Conservation (phyloP, 331 rosid species). For the Malus hybrid region DNA sequence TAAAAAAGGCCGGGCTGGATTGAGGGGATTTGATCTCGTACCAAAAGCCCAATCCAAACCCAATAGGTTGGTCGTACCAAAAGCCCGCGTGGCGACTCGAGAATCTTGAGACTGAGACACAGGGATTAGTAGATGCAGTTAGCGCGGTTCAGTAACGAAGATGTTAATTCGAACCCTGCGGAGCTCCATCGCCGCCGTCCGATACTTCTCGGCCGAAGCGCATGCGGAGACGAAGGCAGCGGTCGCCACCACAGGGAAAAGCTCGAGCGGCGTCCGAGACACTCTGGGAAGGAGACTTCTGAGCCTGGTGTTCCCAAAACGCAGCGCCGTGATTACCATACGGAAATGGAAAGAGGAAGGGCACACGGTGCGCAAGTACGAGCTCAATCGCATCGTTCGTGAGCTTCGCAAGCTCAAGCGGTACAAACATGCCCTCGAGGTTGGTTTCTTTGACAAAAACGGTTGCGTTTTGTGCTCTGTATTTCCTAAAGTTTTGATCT, state of each 20-base stretch:
- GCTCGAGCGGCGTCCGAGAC: neutral
- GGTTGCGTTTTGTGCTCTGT: neutral
- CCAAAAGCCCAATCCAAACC: neutral
- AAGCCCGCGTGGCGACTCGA: neutral
- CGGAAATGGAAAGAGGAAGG: slow-evolving; percentile 82
- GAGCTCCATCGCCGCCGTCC: neutral
- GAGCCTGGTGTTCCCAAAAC: slow-evolving; percentile 58
- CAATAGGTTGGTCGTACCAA: neutral
- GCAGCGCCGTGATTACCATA: slow-evolving; percentile 65
- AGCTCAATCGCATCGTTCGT: slow-evolving; percentile 77
- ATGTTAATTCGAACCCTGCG: neutral
- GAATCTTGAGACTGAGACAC: neutral
- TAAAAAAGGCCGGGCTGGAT: too few species aligned
- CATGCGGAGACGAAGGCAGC: neutral
- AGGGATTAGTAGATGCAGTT: neutral
- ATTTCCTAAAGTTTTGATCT: neutral
- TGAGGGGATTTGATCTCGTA: too few species aligned
- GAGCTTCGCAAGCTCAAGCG: slow-evolving; percentile 77
- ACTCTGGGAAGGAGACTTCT: neutral
- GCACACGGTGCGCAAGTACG: slow-evolving; percentile 50
- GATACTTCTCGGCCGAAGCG: neutral
- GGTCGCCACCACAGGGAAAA: neutral
- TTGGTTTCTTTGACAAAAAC: neutral
- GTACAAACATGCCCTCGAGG: slow-evolving; percentile 90
- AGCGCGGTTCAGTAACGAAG: neutral